Percentiles rank a stretch among this genome's conserved stretches.
Evolutionary conservation across 805 yeast genomes (phyloP).

Genomic region (Kodamaea fukazawae): DNA sequence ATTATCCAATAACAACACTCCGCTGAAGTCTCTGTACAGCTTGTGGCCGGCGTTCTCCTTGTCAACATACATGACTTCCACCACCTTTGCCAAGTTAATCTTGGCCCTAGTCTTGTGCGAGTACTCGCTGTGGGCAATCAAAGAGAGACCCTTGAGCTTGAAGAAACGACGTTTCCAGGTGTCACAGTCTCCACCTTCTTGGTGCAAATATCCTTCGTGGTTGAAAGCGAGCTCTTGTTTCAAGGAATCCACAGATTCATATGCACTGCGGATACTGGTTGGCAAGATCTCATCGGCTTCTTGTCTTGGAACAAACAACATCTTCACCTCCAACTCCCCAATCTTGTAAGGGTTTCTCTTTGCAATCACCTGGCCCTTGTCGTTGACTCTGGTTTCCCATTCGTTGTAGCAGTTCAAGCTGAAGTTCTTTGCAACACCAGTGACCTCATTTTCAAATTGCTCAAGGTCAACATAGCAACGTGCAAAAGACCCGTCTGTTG

Average conservation of each 20-base stretch:
- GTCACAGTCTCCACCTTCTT: constrained; percentile 88
- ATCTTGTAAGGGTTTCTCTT: constrained; percentile 52
- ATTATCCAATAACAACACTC: constrained; percentile 63
- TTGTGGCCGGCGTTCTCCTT: constrained; percentile 30
- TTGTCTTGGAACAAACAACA: constrained; percentile 67
- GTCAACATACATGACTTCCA: constrained; percentile 46
- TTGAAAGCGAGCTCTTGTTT: constrained; percentile 20
- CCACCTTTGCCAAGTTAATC: constrained; percentile 70
- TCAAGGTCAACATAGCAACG: constrained; percentile 66
- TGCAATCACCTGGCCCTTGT: constrained; percentile 22
- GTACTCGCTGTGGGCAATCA: constrained; percentile 74
- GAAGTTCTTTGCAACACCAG: constrained; percentile 51
- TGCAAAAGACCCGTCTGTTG: constrained; percentile 88
- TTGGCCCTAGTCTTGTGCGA: constrained; percentile 68
- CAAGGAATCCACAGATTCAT: constrained; percentile 33
- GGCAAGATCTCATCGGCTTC: constrained; percentile 65
- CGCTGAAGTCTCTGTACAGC: constrained; percentile 64
- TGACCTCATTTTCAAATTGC: constrained; percentile 53
- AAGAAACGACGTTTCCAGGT: constrained; percentile 73
- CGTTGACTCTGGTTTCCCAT: constrained; percentile 54
- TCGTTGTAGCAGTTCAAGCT: constrained; percentile 71
- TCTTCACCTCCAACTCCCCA: constrained; percentile 64
- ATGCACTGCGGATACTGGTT: constrained; percentile 55
- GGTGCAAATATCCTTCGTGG: constrained; percentile 72
- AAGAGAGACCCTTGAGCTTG: constrained; percentile 64